Conservation (phyloP, 2,329 filamentous ascomycete species). For the Apiospora phragmitis region DNA sequence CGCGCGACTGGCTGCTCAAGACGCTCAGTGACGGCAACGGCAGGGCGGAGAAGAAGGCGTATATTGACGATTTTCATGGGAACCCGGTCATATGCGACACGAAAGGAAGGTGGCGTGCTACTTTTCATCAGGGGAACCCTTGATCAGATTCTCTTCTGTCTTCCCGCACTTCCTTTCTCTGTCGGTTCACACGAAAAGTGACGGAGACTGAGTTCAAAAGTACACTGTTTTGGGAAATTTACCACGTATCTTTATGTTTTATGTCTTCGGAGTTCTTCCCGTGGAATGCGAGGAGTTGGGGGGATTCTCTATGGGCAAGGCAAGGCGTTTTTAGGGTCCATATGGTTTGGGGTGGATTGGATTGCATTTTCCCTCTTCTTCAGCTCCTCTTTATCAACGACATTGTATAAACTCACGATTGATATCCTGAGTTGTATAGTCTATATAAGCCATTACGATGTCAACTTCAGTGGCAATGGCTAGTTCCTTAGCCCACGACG, state of each 20-base stretch:
- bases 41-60: constrained; percentile 11
- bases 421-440: background rate
- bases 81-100: constrained; percentile 20
- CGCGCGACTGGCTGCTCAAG: constrained; percentile 15
- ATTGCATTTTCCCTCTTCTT: background rate
- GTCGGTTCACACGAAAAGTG: background rate
- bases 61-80: constrained; percentile 22
- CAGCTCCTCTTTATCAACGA: too few species aligned
- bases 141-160: background rate
- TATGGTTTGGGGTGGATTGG: background rate
- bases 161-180: background rate
- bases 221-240: background rate
- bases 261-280: background rate
- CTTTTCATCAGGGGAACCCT: constrained; percentile 17
- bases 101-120: constrained; percentile 17
- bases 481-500: background rate
- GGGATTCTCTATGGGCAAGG: background rate
- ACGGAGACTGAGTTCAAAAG: background rate
- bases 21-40: constrained; percentile 13
- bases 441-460: background rate
- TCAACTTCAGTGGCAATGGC: background rate
- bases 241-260: background rate
- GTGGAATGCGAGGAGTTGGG: background rate
- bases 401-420: too few species aligned
- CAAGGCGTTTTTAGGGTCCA: background rate